Evolutionary conservation across 495 filamentous ascomycete genomes (phyloP).

Genomic region (Melanomma pulvis-pyrius): DNA sequence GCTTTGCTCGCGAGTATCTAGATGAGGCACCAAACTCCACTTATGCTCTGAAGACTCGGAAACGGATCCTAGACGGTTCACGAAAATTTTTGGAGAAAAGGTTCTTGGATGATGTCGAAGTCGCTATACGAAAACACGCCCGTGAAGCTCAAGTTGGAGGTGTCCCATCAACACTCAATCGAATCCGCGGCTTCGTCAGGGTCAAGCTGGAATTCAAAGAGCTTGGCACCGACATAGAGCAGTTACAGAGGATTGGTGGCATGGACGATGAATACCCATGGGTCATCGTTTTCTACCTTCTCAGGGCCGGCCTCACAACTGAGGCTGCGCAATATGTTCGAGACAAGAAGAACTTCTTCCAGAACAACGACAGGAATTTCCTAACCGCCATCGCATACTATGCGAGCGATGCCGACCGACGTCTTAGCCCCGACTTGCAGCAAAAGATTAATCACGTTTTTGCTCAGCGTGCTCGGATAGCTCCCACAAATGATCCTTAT

Average conservation of each 20-base stretch:
- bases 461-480: constrained; percentile 77
- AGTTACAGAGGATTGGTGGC: constrained; percentile 71
- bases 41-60: constrained; percentile 63
- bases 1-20: constrained; percentile 72
- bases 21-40: constrained; percentile 67
- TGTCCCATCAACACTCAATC: constrained; percentile 81
- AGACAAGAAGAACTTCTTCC: constrained; percentile 73
- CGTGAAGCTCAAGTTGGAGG: constrained; percentile 88
- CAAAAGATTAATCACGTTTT: constrained; percentile 88
- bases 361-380: constrained; percentile 87
- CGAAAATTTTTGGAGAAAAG: constrained; percentile 72
- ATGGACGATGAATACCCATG: constrained; percentile 89
- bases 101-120: constrained; percentile 73
- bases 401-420: constrained; percentile 67
- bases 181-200: constrained; percentile 87
- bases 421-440: constrained; percentile 74
- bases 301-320: constrained; percentile 78
- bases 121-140: constrained; percentile 76
- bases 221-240: constrained; percentile 71
- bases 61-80: constrained; percentile 75
- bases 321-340: constrained; percentile 87
- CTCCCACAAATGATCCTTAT: constrained; percentile 88
- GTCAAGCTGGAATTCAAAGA: constrained; percentile 75
- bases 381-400: constrained; percentile 85
- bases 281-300: constrained; percentile 90